Evolutionary conservation across 345 rosid genomes (phyloP), one percentile per base, ranked within the genome.

Genomic region (Salix caprea): DNA sequence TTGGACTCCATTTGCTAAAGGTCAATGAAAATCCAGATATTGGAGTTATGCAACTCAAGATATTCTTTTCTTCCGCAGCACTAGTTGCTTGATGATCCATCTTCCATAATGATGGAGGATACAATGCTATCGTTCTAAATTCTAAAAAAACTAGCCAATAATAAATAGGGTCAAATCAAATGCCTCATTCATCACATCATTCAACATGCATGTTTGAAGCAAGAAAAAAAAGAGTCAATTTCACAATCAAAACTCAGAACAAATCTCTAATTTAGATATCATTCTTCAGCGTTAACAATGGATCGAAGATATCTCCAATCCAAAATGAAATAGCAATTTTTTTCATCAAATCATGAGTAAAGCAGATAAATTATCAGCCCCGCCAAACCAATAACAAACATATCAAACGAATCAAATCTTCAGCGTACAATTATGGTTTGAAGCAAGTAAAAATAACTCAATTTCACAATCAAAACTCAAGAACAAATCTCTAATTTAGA

Each of bases 291-390:
- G 23, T 21, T 56, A n/a, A n/a, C 62, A 65, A 46, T 30, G 69
- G 70, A 76, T 62, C 72, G 67, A 66, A 10, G 14, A 36, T 48
- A 36, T 56, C 19, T 28, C 34, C 44, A 54, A 72, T 67, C 36
- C 58, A 6, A 10, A 16, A 75, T 30, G 42, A 61, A 37, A 54
- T 48, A 40, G 12, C 24, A 52, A 68, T 5, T 10, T 1, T 5
- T 9, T 2, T n/a, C 62, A 52, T 5, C 69, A 70, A 30, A 32
- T 70, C 67, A 37, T 28, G 32, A 10, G 40, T 71, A 50, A 78
- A 78, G 72, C 67, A 78, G 76, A 37, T 32, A 39, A 5, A 32
- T 15, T 6, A 71, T 23, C 66, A 65, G 13, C 39, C 60, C 30
- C 39, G 3, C 62, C 13, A 56, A 30, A 46, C 28, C 44, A 65